A percentile compares a stretch with the other conserved stretches of the same genome.
Conservation (phyloP, 371 early-diverging fungal species). For the Entomophthora muscae region DNA sequence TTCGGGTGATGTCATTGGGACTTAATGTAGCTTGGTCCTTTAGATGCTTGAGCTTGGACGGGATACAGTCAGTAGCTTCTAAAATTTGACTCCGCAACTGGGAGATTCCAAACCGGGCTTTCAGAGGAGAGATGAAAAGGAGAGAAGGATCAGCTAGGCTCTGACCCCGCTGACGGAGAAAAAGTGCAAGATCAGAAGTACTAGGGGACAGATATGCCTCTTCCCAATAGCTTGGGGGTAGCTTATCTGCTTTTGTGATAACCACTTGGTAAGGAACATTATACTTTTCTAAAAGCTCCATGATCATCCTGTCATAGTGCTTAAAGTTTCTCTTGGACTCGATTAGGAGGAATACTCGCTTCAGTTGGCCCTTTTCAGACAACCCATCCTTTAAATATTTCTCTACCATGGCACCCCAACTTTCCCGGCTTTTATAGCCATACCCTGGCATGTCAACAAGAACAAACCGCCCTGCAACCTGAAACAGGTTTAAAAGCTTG, state of each 20-base stretch:
- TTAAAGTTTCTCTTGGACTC: conserved; percentile 4
- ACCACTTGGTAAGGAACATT: conserved; percentile 1
- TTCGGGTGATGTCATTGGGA: too few relatives aligned
- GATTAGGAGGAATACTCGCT: neutral
- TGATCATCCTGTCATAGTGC: neutral
- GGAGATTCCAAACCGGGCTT: neutral
- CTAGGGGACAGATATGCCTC: neutral
- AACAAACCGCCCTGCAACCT: conserved; percentile 28
- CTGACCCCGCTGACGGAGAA: neutral
- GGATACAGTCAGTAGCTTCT: neutral
- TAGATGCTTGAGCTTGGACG: neutral
- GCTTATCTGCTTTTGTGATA: conserved; percentile 5
- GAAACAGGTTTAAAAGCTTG: conserved; percentile 47
- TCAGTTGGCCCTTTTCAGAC: neutral
- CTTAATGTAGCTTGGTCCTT: too few relatives aligned
- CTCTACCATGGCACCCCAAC: conserved; percentile 32
- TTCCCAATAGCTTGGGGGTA: neutral
- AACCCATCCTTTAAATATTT: neutral
- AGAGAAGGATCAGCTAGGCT: neutral
- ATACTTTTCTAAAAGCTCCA: neutral
- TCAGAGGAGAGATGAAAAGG: neutral
- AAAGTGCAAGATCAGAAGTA: neutral
- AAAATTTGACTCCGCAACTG: neutral
- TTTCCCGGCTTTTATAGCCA: conserved; percentile 44
- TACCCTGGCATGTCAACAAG: conserved; percentile 76